Conservation (phyloP, 495 filamentous ascomycete species). For the Hypoxylon subgilvum region DNA sequence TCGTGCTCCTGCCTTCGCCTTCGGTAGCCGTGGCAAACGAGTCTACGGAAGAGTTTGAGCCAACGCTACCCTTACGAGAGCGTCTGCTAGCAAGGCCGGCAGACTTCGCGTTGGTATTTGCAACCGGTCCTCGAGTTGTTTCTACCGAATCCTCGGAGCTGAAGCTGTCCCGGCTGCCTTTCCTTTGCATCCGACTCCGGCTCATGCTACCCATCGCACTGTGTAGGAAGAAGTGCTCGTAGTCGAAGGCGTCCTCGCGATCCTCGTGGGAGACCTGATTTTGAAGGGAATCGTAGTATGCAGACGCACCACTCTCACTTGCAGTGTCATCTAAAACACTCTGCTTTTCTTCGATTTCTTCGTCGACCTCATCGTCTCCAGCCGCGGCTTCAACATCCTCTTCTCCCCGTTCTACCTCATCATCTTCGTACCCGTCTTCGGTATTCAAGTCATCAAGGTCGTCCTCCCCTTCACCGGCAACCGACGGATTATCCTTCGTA, state of each 20-base stretch:
- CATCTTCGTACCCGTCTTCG: slow-evolving; percentile 43
- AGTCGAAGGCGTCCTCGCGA: slow-evolving; percentile 95
- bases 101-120: slow-evolving; percentile 27
- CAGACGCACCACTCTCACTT: slow-evolving; percentile 60
- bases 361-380: slow-evolving; percentile 6
- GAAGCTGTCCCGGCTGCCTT: slow-evolving; percentile 61
- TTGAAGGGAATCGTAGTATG: slow-evolving; percentile 63
- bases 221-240: slow-evolving; percentile 93
- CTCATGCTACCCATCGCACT: slow-evolving; percentile 79
- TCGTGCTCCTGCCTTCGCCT: slow-evolving; percentile 64
- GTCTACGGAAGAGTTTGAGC: slow-evolving; percentile 75
- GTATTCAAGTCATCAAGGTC: slow-evolving; percentile 48
- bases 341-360: slow-evolving; percentile 41
- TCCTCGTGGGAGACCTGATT: slow-evolving; percentile 78
- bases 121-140: slow-evolving; percentile 66
- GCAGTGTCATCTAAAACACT: slow-evolving; percentile 40
- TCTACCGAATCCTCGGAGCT: slow-evolving; percentile 75
- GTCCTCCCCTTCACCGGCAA: slow-evolving; percentile 20
- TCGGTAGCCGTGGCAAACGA: slow-evolving; percentile 87
- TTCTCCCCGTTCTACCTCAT: slow-evolving; percentile 2
- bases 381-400: neutral
- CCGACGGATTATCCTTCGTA: neutral
- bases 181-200: slow-evolving; percentile 50
- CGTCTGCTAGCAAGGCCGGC: slow-evolving; percentile 40
- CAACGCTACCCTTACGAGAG: slow-evolving; percentile 64